These are phyloP conservation scores for Pythium periplocum DNA, from an alignment of 352 stramenopile genomes.

Conservation along the genomic window DNA sequence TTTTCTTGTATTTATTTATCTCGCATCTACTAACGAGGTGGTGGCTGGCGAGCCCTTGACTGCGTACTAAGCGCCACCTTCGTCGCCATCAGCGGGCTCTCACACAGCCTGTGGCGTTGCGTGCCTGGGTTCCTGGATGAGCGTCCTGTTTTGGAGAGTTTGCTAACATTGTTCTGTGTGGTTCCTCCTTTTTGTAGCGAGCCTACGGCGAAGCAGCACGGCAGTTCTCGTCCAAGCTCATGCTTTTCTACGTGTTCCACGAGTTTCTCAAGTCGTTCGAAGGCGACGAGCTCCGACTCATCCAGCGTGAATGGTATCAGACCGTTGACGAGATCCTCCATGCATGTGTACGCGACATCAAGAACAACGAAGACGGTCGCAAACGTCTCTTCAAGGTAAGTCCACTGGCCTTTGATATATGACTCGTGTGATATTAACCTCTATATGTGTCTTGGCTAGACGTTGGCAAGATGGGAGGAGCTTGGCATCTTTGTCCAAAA, in stretches of 20 bases:
- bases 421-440: neutral
- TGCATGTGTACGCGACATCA: constrained; percentile 62
- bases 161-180: constrained; percentile 9
- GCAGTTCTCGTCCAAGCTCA: constrained; percentile 76
- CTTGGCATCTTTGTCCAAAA: constrained; percentile 72
- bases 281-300: constrained; percentile 38
- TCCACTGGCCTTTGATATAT: neutral
- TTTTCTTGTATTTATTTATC: too few relatives aligned
- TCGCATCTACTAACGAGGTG: too few relatives aligned
- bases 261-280: constrained; percentile 84
- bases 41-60: too few relatives aligned
- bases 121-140: too few relatives aligned
- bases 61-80: too few relatives aligned
- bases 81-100: too few relatives aligned
- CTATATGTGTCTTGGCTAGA: constrained; percentile 23
- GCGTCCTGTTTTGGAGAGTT: too few relatives aligned
- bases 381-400: constrained; percentile 77
- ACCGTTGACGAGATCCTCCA: constrained; percentile 77
- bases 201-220: constrained; percentile 46
- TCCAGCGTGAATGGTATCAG: constrained; percentile 77
- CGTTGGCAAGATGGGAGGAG: constrained; percentile 78
- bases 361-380: constrained; percentile 52
- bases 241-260: constrained; percentile 85
- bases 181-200: constrained; percentile 24
- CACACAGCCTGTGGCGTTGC: too few relatives aligned